phyloP scores from a whole-genome alignment of 2,329 filamentous ascomycete species.

The Aspergillus novofumigatus region DNA sequence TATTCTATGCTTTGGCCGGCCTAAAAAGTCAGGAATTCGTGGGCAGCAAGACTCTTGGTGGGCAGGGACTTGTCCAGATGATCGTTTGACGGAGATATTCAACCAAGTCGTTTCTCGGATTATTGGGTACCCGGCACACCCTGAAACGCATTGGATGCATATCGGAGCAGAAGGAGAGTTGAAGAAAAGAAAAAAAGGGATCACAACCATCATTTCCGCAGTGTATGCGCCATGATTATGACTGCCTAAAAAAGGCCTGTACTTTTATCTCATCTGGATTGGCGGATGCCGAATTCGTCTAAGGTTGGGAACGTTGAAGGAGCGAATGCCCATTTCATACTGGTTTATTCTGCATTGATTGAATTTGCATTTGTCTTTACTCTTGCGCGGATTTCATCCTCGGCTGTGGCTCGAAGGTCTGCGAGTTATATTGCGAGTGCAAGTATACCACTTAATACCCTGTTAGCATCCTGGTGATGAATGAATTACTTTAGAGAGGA shows the following conservation, averaged over 20 bases:
- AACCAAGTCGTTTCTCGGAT: neutral
- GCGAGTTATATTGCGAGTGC: slow-evolving; percentile 4
- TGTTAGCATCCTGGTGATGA: slow-evolving; percentile 17
- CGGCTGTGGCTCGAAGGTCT: slow-evolving; percentile 2
- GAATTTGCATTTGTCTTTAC: neutral
- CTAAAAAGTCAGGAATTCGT: slow-evolving; percentile 45
- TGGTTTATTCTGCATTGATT: neutral
- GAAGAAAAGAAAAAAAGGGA: neutral
- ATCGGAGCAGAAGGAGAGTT: neutral
- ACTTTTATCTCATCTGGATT: slow-evolving; percentile 16
- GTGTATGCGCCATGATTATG: slow-evolving; percentile 20
- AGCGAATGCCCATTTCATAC: neutral
- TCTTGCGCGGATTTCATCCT: neutral
- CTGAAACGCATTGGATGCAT: neutral
- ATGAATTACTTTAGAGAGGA: slow-evolving; percentile 1
- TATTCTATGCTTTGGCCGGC: slow-evolving; percentile 64
- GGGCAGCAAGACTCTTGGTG: slow-evolving; percentile 88
- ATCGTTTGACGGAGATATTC: slow-evolving; percentile 61
- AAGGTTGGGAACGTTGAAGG: slow-evolving; percentile 3
- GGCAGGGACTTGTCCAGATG: slow-evolving; percentile 93
- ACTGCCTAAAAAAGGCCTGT: slow-evolving; percentile 15
- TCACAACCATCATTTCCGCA: slow-evolving; percentile 9
- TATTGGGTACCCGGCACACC: neutral
- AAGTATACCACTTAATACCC: slow-evolving; percentile 16
- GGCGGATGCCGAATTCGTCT: neutral